These are phyloP conservation scores for Ceratopteris richardii DNA, from an alignment of 75 land plant genomes.

Conservation along the genomic window DNA sequence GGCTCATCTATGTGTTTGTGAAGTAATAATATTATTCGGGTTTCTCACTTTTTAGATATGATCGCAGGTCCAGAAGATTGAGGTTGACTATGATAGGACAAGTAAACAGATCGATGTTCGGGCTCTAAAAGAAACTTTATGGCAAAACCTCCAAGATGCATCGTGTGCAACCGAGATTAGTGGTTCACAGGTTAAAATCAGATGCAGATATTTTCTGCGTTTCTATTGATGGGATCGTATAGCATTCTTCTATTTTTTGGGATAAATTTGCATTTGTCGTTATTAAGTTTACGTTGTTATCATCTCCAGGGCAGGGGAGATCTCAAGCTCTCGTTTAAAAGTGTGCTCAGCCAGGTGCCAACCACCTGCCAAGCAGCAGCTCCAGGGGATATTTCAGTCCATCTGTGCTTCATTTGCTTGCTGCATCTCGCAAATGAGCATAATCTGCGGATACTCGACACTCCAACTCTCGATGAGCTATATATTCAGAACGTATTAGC, in stretches of 20 bases:
- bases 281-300: no score
- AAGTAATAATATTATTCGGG: no score
- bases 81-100: slow-evolving; percentile 80
- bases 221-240: no score
- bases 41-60: not conserved
- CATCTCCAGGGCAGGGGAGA: slow-evolving; percentile 3
- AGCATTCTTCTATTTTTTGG: no score
- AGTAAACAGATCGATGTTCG: slow-evolving; percentile 95
- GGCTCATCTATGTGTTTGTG: no score
- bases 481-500: not conserved
- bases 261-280: no score
- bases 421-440: slow-evolving; percentile 95
- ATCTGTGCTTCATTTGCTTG: slow-evolving; percentile 90
- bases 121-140: slow-evolving; percentile 63
- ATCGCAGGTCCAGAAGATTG: slow-evolving; percentile 68
- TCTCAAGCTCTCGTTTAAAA: slow-evolving; percentile 36
- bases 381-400: slow-evolving; percentile 66
- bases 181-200: not conserved
- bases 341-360: slow-evolving; percentile 46
- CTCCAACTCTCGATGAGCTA: slow-evolving; percentile 60
- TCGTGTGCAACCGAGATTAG: slow-evolving; percentile 6
- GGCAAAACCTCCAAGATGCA: slow-evolving; percentile 52
- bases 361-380: slow-evolving; percentile 41
- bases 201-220: not conserved
- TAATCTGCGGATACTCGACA: slow-evolving; percentile 43